Evolutionary conservation across 495 filamentous ascomycete species (phyloP), one percentile per base, ranked within the genome.

Genomic region (Penicillium atrosanguineum): DNA sequence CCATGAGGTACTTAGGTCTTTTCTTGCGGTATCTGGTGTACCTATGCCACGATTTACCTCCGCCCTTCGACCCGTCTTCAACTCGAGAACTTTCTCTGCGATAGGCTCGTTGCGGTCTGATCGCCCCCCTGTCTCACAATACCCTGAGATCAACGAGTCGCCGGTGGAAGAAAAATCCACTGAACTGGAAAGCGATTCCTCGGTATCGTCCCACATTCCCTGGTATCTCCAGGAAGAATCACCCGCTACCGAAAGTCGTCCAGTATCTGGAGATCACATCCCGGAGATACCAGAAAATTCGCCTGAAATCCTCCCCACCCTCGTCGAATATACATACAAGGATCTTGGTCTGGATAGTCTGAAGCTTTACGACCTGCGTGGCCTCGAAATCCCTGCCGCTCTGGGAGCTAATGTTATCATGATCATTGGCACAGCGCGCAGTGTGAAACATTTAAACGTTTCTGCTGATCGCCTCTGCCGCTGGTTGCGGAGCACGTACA

Each of bases 351-450:
- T 98, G 40, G 88, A 95, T 65, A 76, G 87, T 41, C 71, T 98
- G 48, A 75, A 72, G 6, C 58, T 98, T 11, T 72, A 92, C 46
- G 94, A 98, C 66, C 79, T 97, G 19, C 89, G 94, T 47, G 71
- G 79, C 19, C 75, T 96, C 43, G 88, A 96, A 61, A 91, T 90
- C 0, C 87, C 94, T 0, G 83, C 94, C 1, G 90, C 91, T 0
- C 77, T 97, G 34, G 94, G 94, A 7, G 81, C 90, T 15, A 87
- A 91, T 62, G 79, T 96, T 36, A 78, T 98, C 28, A 97, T 97
- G 94, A 67, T 97, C 36, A 76, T 97, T 55, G 92, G 90, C n/a
- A 95, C 90, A 16, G 90, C 93, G 19, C 86, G 95, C 44, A 93
- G 89, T 54, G 89, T 96, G 60, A 92, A 90, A 50, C 95, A 98